Evolutionary conservation across 495 filamentous ascomycete species (phyloP).

Genomic region (Melanomma pulvis-pyrius): DNA sequence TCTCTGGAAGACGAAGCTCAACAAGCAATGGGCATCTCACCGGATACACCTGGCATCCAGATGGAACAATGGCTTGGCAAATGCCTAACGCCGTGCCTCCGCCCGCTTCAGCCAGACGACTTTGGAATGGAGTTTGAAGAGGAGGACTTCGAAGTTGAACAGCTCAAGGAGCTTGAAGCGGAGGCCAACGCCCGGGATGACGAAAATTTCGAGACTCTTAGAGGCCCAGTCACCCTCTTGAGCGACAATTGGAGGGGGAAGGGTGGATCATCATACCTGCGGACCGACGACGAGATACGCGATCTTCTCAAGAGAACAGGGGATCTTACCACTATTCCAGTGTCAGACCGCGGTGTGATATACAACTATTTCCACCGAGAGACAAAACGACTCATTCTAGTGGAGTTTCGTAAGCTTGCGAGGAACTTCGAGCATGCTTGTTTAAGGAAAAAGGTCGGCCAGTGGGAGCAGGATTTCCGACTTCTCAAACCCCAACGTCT

Average conservation of each 20-base stretch:
- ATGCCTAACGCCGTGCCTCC: constrained; percentile 47
- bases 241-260: constrained; percentile 54
- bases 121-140: constrained; percentile 62
- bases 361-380: constrained; percentile 60
- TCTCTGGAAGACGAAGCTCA: constrained; percentile 62
- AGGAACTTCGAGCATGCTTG: constrained; percentile 49
- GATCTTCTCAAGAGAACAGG: constrained; percentile 38
- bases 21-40: constrained; percentile 39
- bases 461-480: constrained; percentile 58
- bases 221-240: constrained; percentile 53
- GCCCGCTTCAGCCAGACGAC: constrained; percentile 47
- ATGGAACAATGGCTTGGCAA: constrained; percentile 68
- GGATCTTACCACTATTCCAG: constrained; percentile 63
- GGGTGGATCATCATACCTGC: not conserved
- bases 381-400: constrained; percentile 50
- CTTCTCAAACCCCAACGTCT: constrained; percentile 59
- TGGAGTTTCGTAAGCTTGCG: constrained; percentile 50
- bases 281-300: constrained; percentile 42
- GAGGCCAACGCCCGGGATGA: constrained; percentile 55
- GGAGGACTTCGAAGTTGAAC: constrained; percentile 65
- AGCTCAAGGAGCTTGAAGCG: constrained; percentile 65
- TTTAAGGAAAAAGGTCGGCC: constrained; percentile 53
- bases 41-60: constrained; percentile 48
- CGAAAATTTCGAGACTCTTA: constrained; percentile 60
- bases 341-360: constrained; percentile 56